Conservation (phyloP, 352 stramenopile species). For the Globisporangium spinosum region DNA sequence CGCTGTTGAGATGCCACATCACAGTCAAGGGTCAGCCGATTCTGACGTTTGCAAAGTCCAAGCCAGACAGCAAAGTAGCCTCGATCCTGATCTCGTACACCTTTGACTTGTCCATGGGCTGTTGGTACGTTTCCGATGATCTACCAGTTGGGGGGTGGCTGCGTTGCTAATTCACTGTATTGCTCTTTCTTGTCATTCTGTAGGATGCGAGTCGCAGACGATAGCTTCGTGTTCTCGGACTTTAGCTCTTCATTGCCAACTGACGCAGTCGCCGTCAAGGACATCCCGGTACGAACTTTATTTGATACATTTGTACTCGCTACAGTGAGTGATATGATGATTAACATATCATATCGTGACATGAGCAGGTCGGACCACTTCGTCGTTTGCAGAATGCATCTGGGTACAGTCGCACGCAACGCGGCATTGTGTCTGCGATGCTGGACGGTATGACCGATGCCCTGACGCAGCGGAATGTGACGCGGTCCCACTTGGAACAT, state of each 20-base stretch:
- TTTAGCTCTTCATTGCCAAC: slow-evolving; percentile 74
- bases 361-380: slow-evolving; percentile 47
- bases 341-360: too few relatives aligned
- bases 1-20: slow-evolving; percentile 68
- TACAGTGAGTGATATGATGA: too few relatives aligned
- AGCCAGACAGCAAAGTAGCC: slow-evolving; percentile 36
- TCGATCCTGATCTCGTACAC: slow-evolving; percentile 77
- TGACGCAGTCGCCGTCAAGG: slow-evolving; percentile 54
- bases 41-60: slow-evolving; percentile 79
- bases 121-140: slow-evolving; percentile 41
- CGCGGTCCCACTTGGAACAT: slow-evolving; percentile 79
- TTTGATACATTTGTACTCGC: too few relatives aligned
- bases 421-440: slow-evolving; percentile 65
- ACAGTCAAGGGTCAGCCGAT: slow-evolving; percentile 68
- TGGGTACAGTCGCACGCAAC: slow-evolving; percentile 63
- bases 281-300: slow-evolving; percentile 51
- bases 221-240: slow-evolving; percentile 85
- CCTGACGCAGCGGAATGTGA: slow-evolving; percentile 76
- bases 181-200: neutral
- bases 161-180: neutral
- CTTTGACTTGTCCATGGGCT: slow-evolving; percentile 66
- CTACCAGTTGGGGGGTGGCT: too few relatives aligned
- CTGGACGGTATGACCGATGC: slow-evolving; percentile 67
- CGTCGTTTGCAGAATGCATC: slow-evolving; percentile 81
- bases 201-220: slow-evolving; percentile 84